Evolutionary conservation across 1,284 basidiomycete genomes (phyloP).

Genomic region (Cutaneotrichosporon dermatis): DNA sequence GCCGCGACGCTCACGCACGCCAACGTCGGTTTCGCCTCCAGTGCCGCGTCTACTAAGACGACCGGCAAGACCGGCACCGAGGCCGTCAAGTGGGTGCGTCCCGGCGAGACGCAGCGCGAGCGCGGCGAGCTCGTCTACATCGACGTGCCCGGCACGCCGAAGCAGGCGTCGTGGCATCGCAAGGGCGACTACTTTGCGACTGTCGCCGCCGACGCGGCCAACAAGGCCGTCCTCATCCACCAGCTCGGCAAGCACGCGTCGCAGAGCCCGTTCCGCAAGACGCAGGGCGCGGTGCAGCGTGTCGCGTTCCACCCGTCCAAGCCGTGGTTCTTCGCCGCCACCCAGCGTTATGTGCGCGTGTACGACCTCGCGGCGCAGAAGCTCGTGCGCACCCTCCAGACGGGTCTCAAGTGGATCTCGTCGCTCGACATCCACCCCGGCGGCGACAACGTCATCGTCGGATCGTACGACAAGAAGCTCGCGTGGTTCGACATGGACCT

Average conservation of each 20-base stretch:
- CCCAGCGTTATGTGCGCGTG: constrained; percentile 90
- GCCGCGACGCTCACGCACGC: constrained; percentile 59
- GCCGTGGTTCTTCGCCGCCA: constrained; percentile 97
- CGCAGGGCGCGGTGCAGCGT: constrained; percentile 82
- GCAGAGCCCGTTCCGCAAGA: constrained; percentile 94
- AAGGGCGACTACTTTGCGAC: constrained; percentile 95
- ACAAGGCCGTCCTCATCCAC: constrained; percentile 62
- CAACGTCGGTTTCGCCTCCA: constrained; percentile 47
- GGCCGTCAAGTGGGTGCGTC: constrained; percentile 53
- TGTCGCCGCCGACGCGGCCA: constrained; percentile 55
- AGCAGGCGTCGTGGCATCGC: constrained; percentile 87
- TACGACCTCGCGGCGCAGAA: constrained; percentile 95
- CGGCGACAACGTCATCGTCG: constrained; percentile 93
- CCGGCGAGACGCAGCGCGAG: constrained; percentile 51
- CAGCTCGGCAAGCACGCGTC: constrained; percentile 89
- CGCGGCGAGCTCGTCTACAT: constrained; percentile 53
- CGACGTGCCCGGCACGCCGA: constrained; percentile 66
- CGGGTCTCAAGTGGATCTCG: constrained; percentile 95
- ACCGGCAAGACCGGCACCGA: constrained; percentile 43
- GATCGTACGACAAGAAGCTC: constrained; percentile 93
- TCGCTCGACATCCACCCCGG: constrained; percentile 92
- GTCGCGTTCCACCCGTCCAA: constrained; percentile 92
- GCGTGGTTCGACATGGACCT: constrained; percentile 99
- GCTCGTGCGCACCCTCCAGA: constrained; percentile 83
- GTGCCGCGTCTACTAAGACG: constrained; percentile 45